Conservation (phyloP, 2,329 filamentous ascomycete species). For the Amphichorda felina region DNA sequence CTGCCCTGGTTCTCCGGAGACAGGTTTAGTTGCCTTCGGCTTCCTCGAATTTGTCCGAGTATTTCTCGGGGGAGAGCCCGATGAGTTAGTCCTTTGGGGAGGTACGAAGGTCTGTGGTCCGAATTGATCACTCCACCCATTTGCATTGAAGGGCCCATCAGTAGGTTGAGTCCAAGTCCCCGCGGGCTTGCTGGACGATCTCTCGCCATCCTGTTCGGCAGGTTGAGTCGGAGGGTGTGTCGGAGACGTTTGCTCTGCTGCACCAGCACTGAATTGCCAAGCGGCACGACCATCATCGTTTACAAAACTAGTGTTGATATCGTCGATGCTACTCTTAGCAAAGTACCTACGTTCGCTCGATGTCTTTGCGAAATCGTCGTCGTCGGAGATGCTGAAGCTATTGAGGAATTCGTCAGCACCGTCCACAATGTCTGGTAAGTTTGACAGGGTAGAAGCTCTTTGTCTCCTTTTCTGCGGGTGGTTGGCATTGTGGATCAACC, state of each 20-base stretch:
- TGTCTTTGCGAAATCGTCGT: conserved; percentile 24
- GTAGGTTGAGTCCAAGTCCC: neutral
- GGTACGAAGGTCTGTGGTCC: conserved; percentile 42
- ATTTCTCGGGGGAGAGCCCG: conserved; percentile 31
- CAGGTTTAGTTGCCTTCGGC: conserved; percentile 43
- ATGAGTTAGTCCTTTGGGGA: conserved; percentile 16
- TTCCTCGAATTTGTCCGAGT: conserved; percentile 41
- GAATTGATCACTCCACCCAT: conserved; percentile 43
- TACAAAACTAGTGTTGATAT: conserved; percentile 50
- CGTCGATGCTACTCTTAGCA: conserved; percentile 39
- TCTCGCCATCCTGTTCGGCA: neutral
- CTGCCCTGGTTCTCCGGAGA: conserved; percentile 16
- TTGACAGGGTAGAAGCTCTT: conserved; percentile 3
- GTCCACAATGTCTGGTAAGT: neutral
- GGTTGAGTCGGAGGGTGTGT: neutral
- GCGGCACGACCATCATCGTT: conserved; percentile 30
- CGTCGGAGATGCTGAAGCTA: conserved; percentile 40
- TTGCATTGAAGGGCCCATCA: conserved; percentile 31
- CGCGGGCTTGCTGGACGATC: no score
- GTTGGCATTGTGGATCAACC: conserved; percentile 20
- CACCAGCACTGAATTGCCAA: conserved; percentile 42
- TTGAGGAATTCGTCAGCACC: conserved; percentile 20
- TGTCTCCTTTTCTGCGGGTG: conserved; percentile 7
- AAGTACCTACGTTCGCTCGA: conserved; percentile 27
- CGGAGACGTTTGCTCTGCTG: conserved; percentile 12